phyloP scores from a whole-genome alignment of 306 rosid genomes.

The Hippophae gyantsensis region DNA sequence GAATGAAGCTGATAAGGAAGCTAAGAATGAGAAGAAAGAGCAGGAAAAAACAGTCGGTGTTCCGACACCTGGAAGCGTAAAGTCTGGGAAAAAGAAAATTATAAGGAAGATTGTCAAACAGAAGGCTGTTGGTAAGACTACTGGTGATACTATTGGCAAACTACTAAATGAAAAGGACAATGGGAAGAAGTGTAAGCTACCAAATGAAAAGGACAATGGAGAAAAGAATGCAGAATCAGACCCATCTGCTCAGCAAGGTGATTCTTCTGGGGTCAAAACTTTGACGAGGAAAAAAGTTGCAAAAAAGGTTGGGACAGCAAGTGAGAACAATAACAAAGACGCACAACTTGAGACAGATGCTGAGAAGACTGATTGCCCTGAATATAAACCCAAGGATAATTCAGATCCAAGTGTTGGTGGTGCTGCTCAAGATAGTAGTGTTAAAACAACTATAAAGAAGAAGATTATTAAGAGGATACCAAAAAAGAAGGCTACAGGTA shows the following conservation, averaged over 20 bases:
- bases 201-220: slow-evolving; percentile 31
- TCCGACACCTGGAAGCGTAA: slow-evolving; percentile 38
- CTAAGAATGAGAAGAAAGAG: slow-evolving; percentile 34
- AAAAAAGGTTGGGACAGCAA: slow-evolving; percentile 37
- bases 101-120: slow-evolving; percentile 76
- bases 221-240: slow-evolving; percentile 33
- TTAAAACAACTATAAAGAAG: slow-evolving; percentile 56
- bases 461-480: slow-evolving; percentile 81
- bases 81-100: slow-evolving; percentile 71
- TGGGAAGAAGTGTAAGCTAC: not conserved
- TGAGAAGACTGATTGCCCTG: slow-evolving; percentile 31
- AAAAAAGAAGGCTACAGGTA: slow-evolving; percentile 53
- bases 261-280: slow-evolving; percentile 31
- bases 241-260: slow-evolving; percentile 26
- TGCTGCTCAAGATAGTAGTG: slow-evolving; percentile 28
- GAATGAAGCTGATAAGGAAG: slow-evolving; percentile 31
- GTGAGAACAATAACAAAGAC: slow-evolving; percentile 21
- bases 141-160: slow-evolving; percentile 35
- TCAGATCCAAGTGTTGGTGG: slow-evolving; percentile 33
- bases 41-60: slow-evolving; percentile 34
- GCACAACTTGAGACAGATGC: slow-evolving; percentile 22
- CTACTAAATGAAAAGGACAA: slow-evolving; percentile 23
- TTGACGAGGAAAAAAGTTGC: slow-evolving; percentile 25
- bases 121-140: slow-evolving; percentile 45
- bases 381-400: slow-evolving; percentile 38